Evolutionary conservation across 2,329 filamentous ascomycete genomes (phyloP).

Genomic region (Penicillium sp.): DNA sequence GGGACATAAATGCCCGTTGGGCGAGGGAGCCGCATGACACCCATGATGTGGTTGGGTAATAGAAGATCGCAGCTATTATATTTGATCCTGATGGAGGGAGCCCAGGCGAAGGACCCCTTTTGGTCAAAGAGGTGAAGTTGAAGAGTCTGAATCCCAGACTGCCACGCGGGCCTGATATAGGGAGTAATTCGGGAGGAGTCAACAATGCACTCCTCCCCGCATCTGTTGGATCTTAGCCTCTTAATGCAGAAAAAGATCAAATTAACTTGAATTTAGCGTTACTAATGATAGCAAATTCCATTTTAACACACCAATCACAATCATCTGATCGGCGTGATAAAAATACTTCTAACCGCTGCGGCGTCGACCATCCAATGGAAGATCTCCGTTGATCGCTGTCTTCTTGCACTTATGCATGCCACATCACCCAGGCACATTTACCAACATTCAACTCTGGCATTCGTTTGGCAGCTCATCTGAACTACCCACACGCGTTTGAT

Average conservation of each 20-base stretch:
- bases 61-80: neutral
- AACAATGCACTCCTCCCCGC: slow-evolving; percentile 14
- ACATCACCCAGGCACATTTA: slow-evolving; percentile 15
- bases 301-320: slow-evolving; percentile 13
- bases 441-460: neutral
- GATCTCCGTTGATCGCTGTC: neutral
- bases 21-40: slow-evolving; percentile 36
- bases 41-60: slow-evolving; percentile 28
- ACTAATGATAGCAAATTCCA: slow-evolving; percentile 23
- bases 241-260: slow-evolving; percentile 14
- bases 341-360: slow-evolving; percentile 24
- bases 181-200: neutral
- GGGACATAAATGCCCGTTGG: slow-evolving; percentile 37
- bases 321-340: slow-evolving; percentile 9
- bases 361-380: slow-evolving; percentile 19
- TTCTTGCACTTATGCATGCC: slow-evolving; percentile 13
- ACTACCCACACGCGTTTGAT: neutral
- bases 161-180: slow-evolving; percentile 19
- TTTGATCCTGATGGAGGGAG: neutral
- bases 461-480: neutral
- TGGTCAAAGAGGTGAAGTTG: slow-evolving; percentile 1
- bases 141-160: neutral
- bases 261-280: slow-evolving; percentile 16
- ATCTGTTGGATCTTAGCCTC: slow-evolving; percentile 10
- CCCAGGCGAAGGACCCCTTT: slow-evolving; percentile 1